Evolutionary conservation across 371 early-diverging fungal species (phyloP).

Genomic region (Actinomucor elegans): DNA sequence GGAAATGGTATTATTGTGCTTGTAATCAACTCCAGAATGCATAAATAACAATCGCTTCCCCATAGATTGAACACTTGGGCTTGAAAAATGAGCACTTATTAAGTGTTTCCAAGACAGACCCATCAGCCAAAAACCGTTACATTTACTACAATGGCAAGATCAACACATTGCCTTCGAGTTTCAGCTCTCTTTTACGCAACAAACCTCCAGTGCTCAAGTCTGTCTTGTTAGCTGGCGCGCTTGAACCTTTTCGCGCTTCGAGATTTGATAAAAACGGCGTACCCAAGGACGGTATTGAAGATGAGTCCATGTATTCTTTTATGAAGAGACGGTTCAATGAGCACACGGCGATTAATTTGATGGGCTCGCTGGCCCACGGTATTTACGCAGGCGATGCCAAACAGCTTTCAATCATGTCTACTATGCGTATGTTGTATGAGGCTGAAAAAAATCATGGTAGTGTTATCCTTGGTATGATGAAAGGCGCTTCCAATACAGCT

Average conservation of each 20-base stretch:
- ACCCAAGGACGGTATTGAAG: constrained; percentile 31
- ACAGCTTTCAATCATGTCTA: constrained; percentile 73
- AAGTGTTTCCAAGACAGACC: constrained; percentile 62
- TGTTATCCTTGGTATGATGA: constrained; percentile 44
- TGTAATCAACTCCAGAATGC: no score
- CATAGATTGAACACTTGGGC: constrained; percentile 21
- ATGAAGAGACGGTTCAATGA: constrained; percentile 73
- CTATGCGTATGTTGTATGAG: constrained; percentile 67
- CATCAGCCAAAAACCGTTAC: constrained; percentile 81
- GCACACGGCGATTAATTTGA: constrained; percentile 46
- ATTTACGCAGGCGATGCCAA: constrained; percentile 90
- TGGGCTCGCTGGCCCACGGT: constrained; percentile 89
- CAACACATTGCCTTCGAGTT: constrained; percentile 61
- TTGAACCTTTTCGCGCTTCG: constrained; percentile 70
- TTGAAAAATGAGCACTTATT: constrained; percentile 37
- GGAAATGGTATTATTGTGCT: constrained; percentile 84
- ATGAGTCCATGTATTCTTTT: constrained; percentile 62
- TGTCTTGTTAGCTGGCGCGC: constrained; percentile 40
- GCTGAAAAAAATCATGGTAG: constrained; percentile 71
- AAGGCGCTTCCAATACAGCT: constrained; percentile 33
- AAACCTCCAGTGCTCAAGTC: constrained; percentile 56
- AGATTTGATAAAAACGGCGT: constrained; percentile 68
- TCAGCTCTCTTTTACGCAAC: constrained; percentile 42
- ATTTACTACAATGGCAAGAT: constrained; percentile 73
- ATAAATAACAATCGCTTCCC: neutral